A percentile compares a stretch with the other conserved stretches of the same genome.
phyloP scores from a whole-genome alignment of 176 grass and related monocot genomes.

The Raddia distichophylla region DNA sequence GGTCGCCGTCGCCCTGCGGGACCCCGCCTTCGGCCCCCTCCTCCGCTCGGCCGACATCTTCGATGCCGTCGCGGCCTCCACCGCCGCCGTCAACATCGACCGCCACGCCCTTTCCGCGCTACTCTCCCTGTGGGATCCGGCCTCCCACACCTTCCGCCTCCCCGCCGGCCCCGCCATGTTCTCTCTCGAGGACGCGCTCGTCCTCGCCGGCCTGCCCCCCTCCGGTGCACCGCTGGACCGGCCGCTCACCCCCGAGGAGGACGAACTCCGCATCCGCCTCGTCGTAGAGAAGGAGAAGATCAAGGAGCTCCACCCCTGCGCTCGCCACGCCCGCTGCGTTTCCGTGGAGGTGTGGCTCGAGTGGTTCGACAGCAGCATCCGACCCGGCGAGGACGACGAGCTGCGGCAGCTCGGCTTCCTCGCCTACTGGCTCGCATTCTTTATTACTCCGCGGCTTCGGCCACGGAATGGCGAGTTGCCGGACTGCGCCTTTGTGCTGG shows the following conservation, averaged over 20 bases:
- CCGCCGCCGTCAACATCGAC: slow-evolving; percentile 41
- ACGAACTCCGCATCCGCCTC: slow-evolving; percentile 43
- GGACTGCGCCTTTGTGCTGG: slow-evolving; percentile 36
- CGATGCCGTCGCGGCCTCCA: slow-evolving; percentile 35
- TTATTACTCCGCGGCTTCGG: slow-evolving; percentile 35
- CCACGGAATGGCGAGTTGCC: slow-evolving; percentile 40
- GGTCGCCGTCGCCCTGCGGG: slow-evolving; percentile 21
- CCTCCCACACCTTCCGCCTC: slow-evolving; percentile 46
- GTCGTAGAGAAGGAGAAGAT: slow-evolving; percentile 73
- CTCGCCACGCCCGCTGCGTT: slow-evolving; percentile 43
- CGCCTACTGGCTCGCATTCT: slow-evolving; percentile 59
- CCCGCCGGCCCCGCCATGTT: slow-evolving; percentile 48
- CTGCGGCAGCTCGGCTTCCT: slow-evolving; percentile 59
- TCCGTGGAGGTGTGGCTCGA: slow-evolving; percentile 53
- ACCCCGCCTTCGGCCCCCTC: neutral
- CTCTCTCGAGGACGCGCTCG: slow-evolving; percentile 64
- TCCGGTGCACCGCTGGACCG: slow-evolving; percentile 50
- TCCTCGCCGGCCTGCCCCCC: slow-evolving; percentile 46
- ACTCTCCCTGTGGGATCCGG: slow-evolving; percentile 43
- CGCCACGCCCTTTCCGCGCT: slow-evolving; percentile 40
- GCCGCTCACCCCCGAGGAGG: slow-evolving; percentile 40
- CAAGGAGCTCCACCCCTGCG: slow-evolving; percentile 52
- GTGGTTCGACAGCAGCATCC: slow-evolving; percentile 55
- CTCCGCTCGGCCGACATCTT: slow-evolving; percentile 33
- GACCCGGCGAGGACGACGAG: slow-evolving; percentile 49